A percentile compares a stretch with the other conserved stretches of the same genome.
Evolutionary conservation across 768 basidiomycete species (phyloP).

Genomic region (Trichaptum fuscoviolaceum): DNA sequence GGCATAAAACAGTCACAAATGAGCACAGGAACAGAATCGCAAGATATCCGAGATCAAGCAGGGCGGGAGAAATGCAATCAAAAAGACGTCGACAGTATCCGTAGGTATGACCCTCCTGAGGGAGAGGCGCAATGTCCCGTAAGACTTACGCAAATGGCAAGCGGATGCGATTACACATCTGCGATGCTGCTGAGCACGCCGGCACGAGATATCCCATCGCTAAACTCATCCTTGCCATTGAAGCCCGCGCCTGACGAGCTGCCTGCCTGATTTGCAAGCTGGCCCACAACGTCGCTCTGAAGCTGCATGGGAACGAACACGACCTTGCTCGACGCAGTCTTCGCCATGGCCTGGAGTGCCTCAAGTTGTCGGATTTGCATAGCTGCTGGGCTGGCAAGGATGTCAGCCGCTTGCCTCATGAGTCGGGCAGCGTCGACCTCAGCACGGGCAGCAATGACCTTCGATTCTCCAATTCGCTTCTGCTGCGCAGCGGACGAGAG

Average conservation of each 20-base stretch:
- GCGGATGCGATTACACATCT: neutral
- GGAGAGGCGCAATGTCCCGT: neutral
- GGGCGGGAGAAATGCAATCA: neutral
- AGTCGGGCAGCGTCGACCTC: constrained; percentile 93
- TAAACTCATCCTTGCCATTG: neutral
- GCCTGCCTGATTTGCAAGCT: constrained; percentile 26
- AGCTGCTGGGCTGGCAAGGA: constrained; percentile 88
- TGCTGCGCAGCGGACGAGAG: constrained; percentile 95
- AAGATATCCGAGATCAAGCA: neutral
- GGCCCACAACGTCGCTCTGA: constrained; percentile 62
- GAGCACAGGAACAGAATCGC: neutral
- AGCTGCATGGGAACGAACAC: constrained; percentile 93
- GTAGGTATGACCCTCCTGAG: neutral
- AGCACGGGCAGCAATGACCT: constrained; percentile 92
- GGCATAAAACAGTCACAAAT: neutral
- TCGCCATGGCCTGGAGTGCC: constrained; percentile 93
- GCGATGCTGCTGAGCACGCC: neutral
- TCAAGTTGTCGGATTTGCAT: constrained; percentile 99
- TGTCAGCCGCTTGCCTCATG: constrained; percentile 97
- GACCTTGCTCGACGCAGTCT: constrained; percentile 83
- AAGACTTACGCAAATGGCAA: neutral
- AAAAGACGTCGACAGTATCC: neutral
- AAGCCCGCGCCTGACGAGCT: neutral
- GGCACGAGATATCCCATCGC: neutral
- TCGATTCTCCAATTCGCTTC: constrained; percentile 94